Evolutionary conservation across 2,329 filamentous ascomycete species (phyloP), one percentile per base, ranked within the genome.

Genomic region (Phialemoniopsis sp.): DNA sequence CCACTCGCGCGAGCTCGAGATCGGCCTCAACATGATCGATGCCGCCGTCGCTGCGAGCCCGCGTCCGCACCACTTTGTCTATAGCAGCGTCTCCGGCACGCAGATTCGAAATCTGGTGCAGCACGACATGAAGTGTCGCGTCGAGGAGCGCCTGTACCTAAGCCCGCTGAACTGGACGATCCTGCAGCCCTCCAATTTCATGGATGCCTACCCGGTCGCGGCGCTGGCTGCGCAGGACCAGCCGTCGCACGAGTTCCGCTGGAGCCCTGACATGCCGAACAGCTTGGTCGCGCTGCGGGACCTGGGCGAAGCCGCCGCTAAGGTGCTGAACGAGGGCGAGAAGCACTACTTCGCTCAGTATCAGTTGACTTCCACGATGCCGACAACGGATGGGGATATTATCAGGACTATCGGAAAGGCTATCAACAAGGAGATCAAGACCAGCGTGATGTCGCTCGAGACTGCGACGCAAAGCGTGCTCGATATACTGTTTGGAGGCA

Each of bases 11-110:
- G 59, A 64, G 44, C 50, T 48, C 1, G 45, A 57, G 33, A 51
- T 59, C 8, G 59, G 62, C 8, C 49, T 47, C 34, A 57, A 57
- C 49, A 56, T 67, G 46, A 51, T 66, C 42, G 59, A 66, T 30
- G 57, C 59, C 12, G 58, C 56, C 1, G 35, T 53, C 2, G 28
- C 43, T 9, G 44, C 57, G 37, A 41, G 44, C 9, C 39, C 44
- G 29, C 36, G 44, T 5, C 40, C 47, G 13, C 42, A 39, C 3
- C 63, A 66, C 36, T 56, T 66, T 26, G 49, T 65, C 28, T 58
- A 55, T 41, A 54, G 49, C 30, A 56, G 52, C 13, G 61, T 63
- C 17, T 40, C 60, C 3, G 47, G 57, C 38, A 52, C 59, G 1
- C 53, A 56, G 39, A 42, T 61, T 8, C 49, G 52, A 19, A 59